phyloP scores from a whole-genome alignment of 371 early-diverging fungal genomes.

The Mucor racemosus region DNA sequence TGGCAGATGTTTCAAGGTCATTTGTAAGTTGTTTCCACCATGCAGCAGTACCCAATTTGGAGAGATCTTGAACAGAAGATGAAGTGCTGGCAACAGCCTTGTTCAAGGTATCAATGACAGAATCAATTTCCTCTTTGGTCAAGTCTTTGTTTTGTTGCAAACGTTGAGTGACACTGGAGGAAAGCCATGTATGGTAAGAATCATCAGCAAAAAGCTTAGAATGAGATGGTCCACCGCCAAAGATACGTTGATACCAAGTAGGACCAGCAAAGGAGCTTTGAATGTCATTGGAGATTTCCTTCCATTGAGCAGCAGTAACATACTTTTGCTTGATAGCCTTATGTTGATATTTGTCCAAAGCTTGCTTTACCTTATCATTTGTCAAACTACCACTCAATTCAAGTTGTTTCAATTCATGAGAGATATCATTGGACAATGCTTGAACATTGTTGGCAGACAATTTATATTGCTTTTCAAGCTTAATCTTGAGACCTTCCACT shows the following conservation, averaged over 20 bases:
- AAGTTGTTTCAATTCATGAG: slow-evolving; percentile 39
- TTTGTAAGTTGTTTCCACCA: slow-evolving; percentile 43
- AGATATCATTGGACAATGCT: slow-evolving; percentile 29
- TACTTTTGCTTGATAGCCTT: slow-evolving; percentile 35
- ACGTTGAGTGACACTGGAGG: slow-evolving; percentile 30
- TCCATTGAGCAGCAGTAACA: slow-evolving; percentile 43
- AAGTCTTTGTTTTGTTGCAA: slow-evolving; percentile 34
- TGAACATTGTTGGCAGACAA: slow-evolving; percentile 30
- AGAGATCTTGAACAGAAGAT: slow-evolving; percentile 31
- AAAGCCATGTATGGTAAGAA: slow-evolving; percentile 41
- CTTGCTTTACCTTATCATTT: slow-evolving; percentile 32
- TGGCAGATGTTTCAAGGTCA: slow-evolving; percentile 36
- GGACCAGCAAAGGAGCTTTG: slow-evolving; percentile 31
- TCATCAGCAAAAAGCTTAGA: slow-evolving; percentile 16
- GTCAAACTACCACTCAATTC: slow-evolving; percentile 45
- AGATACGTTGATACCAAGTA: slow-evolving; percentile 39
- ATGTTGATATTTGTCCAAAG: slow-evolving; percentile 37
- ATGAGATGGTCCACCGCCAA: slow-evolving; percentile 16
- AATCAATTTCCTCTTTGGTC: slow-evolving; percentile 37
- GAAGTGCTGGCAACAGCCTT: slow-evolving; percentile 23
- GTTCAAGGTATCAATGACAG: slow-evolving; percentile 30
- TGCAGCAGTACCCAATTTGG: slow-evolving; percentile 33
- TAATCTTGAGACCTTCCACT: slow-evolving; percentile 35
- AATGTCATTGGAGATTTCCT: slow-evolving; percentile 37
- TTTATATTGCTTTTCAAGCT: slow-evolving; percentile 38